These are phyloP conservation scores for Blakeslea trispora DNA, from an alignment of 371 early-diverging fungal species.

Conservation along the genomic window DNA sequence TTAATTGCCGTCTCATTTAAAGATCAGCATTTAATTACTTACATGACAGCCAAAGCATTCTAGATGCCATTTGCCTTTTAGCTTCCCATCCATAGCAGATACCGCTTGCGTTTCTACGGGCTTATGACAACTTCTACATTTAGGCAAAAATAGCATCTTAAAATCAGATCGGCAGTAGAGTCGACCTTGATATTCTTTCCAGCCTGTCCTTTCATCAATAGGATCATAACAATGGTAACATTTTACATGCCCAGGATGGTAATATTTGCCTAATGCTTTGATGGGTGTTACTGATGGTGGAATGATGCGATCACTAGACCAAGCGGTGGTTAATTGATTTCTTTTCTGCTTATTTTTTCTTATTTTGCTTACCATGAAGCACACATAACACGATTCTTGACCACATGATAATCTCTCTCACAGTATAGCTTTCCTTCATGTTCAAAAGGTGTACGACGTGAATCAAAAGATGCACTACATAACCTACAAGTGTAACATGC, in stretches of 20 bases:
- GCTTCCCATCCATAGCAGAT: slow-evolving; percentile 75
- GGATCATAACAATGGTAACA: slow-evolving; percentile 69
- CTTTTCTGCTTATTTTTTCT: not conserved
- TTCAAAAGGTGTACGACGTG: slow-evolving; percentile 63
- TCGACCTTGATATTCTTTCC: slow-evolving; percentile 73
- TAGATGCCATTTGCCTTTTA: slow-evolving; percentile 81
- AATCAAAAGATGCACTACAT: slow-evolving; percentile 66
- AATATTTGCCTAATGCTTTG: slow-evolving; percentile 63
- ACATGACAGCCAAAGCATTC: slow-evolving; percentile 58
- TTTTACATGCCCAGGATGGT: slow-evolving; percentile 69
- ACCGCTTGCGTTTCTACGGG: slow-evolving; percentile 78
- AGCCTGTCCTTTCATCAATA: slow-evolving; percentile 70
- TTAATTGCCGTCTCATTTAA: too few relatives aligned
- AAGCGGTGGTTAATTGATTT: not conserved
- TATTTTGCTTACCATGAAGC: slow-evolving; percentile 53
- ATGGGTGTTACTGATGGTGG: slow-evolving; percentile 49
- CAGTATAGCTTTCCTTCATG: slow-evolving; percentile 70
- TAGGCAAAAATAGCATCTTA: slow-evolving; percentile 59
- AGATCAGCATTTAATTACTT: too few relatives aligned
- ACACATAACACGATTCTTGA: slow-evolving; percentile 49
- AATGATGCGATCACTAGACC: slow-evolving; percentile 46
- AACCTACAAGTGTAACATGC: slow-evolving; percentile 64
- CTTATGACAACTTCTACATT: slow-evolving; percentile 68
- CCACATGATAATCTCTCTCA: slow-evolving; percentile 65
- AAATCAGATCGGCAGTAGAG: slow-evolving; percentile 81